Base-by-base conservation (phyloP, 2,329 filamentous ascomycete genomes). In the Fusarium sp. region DNA sequence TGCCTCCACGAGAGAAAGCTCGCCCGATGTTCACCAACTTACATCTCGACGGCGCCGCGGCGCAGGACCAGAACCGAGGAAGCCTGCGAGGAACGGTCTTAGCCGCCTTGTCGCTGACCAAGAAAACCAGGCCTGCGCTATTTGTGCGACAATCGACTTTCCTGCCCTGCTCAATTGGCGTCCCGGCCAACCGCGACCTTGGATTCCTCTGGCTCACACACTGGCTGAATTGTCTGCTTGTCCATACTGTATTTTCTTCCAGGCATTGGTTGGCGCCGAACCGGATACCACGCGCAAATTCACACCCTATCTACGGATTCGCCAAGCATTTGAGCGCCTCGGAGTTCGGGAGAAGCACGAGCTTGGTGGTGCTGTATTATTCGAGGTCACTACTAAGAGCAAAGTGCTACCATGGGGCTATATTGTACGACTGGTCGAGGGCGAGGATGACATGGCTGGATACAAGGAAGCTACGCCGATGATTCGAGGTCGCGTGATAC, bases 211-310 rank as follows among this genome's bases (percentile, higher is more conserved):
- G 41, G 74, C 79, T 11, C 80, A 81, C 49, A 76, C 75, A 16
- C 71, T 77, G 24, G 70, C 71, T 22, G 75, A 73, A 37, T 61
- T 72, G 11, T 76, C 77, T 18, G 61, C 65, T 6, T 81, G 79
- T 53, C 79, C 79, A n/a, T 81, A 79, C 67, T 81, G 80, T 66
- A 74, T 76, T 58, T 81, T 81, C 68, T 81, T 81, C 61, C 75
- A 78, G 47, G 76, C 78, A 51, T 67, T 81, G 67, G 75, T 81
- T 22, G 77, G 76, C 18, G 70, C 72, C 11, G 70, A 65, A 20
- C 70, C 74, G 16, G 76, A 79, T 20, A 62, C 62, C 61, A 76
- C 73, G 10, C 75, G 76, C 66, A 81, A 78, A 52, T 81, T 80
- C 48, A 79, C 79, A 11, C 80, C 80, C 2, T 81, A 81, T 58